Percentiles rank a stretch among this genome's conserved stretches.
phyloP scores from a whole-genome alignment of 345 rosid species.

The Xanthoceras sorbifolium region DNA sequence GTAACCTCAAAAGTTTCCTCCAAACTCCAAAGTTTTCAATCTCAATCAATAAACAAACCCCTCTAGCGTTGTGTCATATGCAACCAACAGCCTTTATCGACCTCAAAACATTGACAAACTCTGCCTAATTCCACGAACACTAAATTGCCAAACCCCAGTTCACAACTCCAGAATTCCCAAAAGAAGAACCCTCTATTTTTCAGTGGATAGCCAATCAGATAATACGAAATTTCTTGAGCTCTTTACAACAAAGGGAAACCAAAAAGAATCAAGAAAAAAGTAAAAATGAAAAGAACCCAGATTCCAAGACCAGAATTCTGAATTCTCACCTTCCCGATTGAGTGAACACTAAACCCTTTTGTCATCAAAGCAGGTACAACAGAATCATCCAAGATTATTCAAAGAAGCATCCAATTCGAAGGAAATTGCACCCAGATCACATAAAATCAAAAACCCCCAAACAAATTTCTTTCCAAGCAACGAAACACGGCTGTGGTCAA shows the following conservation, averaged over 20 bases:
- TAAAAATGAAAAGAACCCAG: neutral
- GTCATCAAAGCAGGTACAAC: constrained; percentile 11
- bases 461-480: neutral
- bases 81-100: neutral
- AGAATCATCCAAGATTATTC: neutral
- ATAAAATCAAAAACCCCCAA: neutral
- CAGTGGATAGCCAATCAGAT: neutral
- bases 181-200: neutral
- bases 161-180: constrained; percentile 14
- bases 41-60: constrained; percentile 9
- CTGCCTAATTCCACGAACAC: no score
- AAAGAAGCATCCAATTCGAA: neutral
- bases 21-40: neutral
- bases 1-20: neutral
- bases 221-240: neutral
- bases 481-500: neutral
- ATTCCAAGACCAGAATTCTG: constrained; percentile 6
- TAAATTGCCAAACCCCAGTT: constrained; percentile 23
- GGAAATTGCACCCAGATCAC: constrained; percentile 7
- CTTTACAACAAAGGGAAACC: neutral
- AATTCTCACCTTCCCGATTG: constrained; percentile 17
- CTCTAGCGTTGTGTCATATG: neutral
- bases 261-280: neutral
- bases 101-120: neutral
- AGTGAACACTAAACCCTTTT: constrained; percentile 13